A percentile compares a stretch with the other conserved stretches of the same genome.
phyloP scores from a whole-genome alignment of 2,329 filamentous ascomycete genomes.

The Colletotrichum sp. region DNA sequence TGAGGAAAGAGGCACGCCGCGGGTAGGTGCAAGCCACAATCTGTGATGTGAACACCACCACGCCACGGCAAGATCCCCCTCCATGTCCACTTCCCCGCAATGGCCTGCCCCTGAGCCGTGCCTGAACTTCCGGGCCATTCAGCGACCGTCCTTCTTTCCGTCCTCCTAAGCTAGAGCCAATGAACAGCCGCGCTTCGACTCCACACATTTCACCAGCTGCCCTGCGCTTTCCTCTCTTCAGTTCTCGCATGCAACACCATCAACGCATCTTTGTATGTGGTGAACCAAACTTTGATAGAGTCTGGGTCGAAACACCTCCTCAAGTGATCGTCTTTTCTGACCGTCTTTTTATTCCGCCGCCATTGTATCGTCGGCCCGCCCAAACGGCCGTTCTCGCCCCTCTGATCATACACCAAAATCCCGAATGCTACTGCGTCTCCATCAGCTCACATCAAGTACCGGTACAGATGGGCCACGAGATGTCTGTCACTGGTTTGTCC shows the following conservation, averaged over 20 bases:
- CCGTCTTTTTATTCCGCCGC: conserved; percentile 1
- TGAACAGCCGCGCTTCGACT: background rate
- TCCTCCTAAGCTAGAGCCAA: background rate
- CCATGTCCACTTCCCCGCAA: background rate
- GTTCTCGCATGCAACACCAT: background rate
- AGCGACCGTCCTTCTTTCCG: background rate
- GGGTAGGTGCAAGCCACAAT: background rate
- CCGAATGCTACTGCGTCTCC: background rate
- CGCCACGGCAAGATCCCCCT: background rate
- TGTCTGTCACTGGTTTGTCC: background rate
- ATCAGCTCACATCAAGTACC: background rate
- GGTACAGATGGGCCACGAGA: background rate
- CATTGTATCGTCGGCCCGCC: background rate
- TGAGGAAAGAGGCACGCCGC: background rate
- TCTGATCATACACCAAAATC: background rate
- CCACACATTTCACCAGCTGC: background rate
- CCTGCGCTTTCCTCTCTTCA: background rate
- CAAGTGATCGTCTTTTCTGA: background rate
- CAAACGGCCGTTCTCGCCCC: background rate
- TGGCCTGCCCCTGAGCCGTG: conserved; percentile 8
- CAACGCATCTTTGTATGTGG: background rate
- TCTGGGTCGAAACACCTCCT: conserved; percentile 7
- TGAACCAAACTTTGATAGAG: background rate
- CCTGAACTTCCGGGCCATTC: background rate
- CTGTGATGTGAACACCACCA: background rate